A percentile compares a stretch with the other conserved stretches of the same genome.
phyloP scores from a whole-genome alignment of 2,329 filamentous ascomycete genomes.

The Dendryphion nanum region DNA sequence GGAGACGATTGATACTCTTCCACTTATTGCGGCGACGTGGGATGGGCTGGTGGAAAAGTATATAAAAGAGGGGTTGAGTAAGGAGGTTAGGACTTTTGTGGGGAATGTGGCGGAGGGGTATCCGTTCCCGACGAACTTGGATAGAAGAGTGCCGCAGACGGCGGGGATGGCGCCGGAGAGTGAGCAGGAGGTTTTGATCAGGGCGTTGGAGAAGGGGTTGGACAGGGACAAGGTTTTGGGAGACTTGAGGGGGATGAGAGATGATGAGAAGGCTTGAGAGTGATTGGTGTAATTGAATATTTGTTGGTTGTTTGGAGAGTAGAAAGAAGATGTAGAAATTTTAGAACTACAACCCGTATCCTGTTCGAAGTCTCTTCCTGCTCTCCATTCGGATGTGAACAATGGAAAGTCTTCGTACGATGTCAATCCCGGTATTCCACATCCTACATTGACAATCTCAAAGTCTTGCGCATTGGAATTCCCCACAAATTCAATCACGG shows the following conservation, averaged over 20 bases:
- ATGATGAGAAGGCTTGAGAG: conserved; percentile 25
- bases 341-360: too few species aligned
- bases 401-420: too few species aligned
- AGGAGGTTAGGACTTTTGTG: conserved; percentile 49
- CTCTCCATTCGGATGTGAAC: too few species aligned
- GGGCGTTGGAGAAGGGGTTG: conserved; percentile 46
- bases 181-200: conserved; percentile 54
- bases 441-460: too few species aligned
- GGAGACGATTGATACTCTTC: conserved; percentile 57
- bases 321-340: too few species aligned
- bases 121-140: conserved; percentile 62
- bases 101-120: conserved; percentile 58
- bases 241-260: conserved; percentile 40
- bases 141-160: conserved; percentile 54
- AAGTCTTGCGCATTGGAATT: too few species aligned
- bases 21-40: conserved; percentile 50
- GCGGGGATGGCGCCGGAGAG: conserved; percentile 61
- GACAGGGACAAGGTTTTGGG: conserved; percentile 40
- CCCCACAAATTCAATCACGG: too few species aligned
- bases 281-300: too few species aligned
- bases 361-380: too few species aligned
- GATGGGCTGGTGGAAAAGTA: conserved; percentile 36
- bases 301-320: too few species aligned
- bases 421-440: too few species aligned
- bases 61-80: conserved; percentile 38